Evolutionary conservation across 495 filamentous ascomycete genomes (phyloP), one percentile per base, ranked within the genome.

Genomic region (Daldinia vernicosa): DNA sequence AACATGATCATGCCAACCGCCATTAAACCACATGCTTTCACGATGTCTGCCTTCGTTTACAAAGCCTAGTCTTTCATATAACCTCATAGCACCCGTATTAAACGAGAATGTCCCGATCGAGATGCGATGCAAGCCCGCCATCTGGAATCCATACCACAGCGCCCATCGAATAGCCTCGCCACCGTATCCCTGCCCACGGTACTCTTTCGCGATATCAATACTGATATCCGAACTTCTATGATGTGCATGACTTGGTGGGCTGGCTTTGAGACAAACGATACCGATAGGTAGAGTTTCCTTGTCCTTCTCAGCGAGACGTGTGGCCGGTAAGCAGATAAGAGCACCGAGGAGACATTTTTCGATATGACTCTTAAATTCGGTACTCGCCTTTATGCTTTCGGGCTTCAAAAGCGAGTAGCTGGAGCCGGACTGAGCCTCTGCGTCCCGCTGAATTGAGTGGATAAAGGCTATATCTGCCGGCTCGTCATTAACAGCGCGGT

Each of bases 101-200:
- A 77, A 86, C 54, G 69, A 77, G 59, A 85, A 83, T 0, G 74
- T 74, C 19, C 63, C 54, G 7, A 86, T 77, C 12, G 72, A 71
- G n/a, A 85, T 75, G 32, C 82, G 71, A 72, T 87, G 85, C 77
- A 86, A 30, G 2, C 82, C 84, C 0, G 77, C 80, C 32, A 76
- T 71, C 51, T 71, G 59, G 64, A 88, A 87, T 1, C 76, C 83
- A 78, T 82, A 87, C 33, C 84, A 78, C 58, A 87, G 45, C 9
- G 60, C 76, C 86, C 86, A 88, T 52, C 77, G 75, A 19, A 86
- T 84, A 0, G 84, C 85, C 71, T 89, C 86, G 14, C 69, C 70
- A 1, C 85, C 86, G 55, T 87, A 89, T n/a, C 86, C 86, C 45
- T 81, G 70, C 0, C 84, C 80, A 11, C 83, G 83, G 45, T 81